These are phyloP conservation scores for Penicillium bialowiezense DNA, from an alignment of 495 filamentous ascomycete genomes.

Conservation along the genomic window DNA sequence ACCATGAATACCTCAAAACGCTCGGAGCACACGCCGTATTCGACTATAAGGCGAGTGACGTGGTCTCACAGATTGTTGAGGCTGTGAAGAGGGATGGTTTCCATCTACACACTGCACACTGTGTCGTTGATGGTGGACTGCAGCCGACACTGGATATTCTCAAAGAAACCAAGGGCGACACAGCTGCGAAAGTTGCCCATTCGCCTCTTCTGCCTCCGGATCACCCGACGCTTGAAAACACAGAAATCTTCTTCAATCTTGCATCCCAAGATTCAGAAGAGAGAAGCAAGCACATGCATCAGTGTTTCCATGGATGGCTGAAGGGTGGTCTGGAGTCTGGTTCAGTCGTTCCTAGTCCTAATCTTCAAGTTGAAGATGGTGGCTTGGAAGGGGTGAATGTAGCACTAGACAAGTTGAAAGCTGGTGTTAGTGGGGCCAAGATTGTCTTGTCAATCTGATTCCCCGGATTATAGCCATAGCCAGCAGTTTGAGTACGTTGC, in stretches of 20 bases:
- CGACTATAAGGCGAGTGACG: slow-evolving; percentile 38
- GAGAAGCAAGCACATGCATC: slow-evolving; percentile 23
- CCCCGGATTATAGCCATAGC: too few relatives aligned
- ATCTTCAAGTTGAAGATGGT: slow-evolving; percentile 17
- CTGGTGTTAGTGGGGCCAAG: neutral
- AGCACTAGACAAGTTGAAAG: neutral
- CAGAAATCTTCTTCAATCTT: slow-evolving; percentile 28
- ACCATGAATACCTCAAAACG: slow-evolving; percentile 41
- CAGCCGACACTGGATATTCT: slow-evolving; percentile 25
- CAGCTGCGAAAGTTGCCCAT: slow-evolving; percentile 12
- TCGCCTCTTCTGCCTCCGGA: slow-evolving; percentile 23
- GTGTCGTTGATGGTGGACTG: slow-evolving; percentile 13
- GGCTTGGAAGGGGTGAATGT: slow-evolving; percentile 7
- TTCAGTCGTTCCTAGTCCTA: slow-evolving; percentile 12
- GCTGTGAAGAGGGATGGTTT: slow-evolving; percentile 34
- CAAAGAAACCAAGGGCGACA: slow-evolving; percentile 26
- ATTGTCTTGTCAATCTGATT: neutral
- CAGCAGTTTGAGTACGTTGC: too few relatives aligned
- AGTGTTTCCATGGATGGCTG: slow-evolving; percentile 40
- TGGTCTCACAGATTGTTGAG: slow-evolving; percentile 36
- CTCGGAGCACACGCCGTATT: slow-evolving; percentile 44
- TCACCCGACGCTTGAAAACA: slow-evolving; percentile 23
- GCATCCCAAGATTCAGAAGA: slow-evolving; percentile 23
- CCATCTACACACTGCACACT: slow-evolving; percentile 25
- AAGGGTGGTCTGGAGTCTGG: slow-evolving; percentile 12